Evolutionary conservation across 257 asterid genomes (phyloP), one percentile per base, ranked within the genome.

Genomic region (Solanum sitiens): DNA sequence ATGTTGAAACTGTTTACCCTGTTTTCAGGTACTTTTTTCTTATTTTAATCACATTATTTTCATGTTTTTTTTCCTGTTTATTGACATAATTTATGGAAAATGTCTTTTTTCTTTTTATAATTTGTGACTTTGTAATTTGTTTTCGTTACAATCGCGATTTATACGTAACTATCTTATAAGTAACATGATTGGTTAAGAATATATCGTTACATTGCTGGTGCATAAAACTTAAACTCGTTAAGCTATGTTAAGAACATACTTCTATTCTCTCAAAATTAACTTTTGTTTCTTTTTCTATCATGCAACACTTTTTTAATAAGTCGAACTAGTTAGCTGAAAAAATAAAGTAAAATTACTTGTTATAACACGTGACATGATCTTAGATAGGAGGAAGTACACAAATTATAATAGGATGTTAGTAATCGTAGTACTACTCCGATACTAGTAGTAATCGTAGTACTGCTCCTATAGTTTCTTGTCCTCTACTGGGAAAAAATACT

Each of bases 1-100:
- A 95, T 88, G 89, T 95, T 90, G 99, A 97, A 85, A 93, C 96
- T 4, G 97, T 95, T 42, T 97, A 97, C 91, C 99, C 99, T 37
- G 59, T 97, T 93, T 97, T 97, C 94, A 97, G 99, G 99, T 95
- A 67, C 18, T 82, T n/a, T 44, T 6, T n/a, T 40, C 7, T 21
- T 33, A 14, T 70, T 84, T 89, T 86, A 44, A 6, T 72, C 87
- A 80, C 74, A 32, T 65, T 84, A 12, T 83, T 87, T 16, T 82
- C 88, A 23, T 87, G 30, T 37, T 33, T 71, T 35, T 35, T 18
- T 12, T 12, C 30, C 14, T 1, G 11, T 71, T n/a, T 45, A 61
- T 50, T 10, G 47, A 6, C 88, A 33, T 76, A 32, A 61, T n/a
- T 88, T 68, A 30, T 79, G 37, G 83, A 70, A 56, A 56, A 88